A percentile compares a stretch with the other conserved stretches of the same genome.
phyloP scores from a whole-genome alignment of 2,329 filamentous ascomycete species.

The Aspergillus latus region DNA sequence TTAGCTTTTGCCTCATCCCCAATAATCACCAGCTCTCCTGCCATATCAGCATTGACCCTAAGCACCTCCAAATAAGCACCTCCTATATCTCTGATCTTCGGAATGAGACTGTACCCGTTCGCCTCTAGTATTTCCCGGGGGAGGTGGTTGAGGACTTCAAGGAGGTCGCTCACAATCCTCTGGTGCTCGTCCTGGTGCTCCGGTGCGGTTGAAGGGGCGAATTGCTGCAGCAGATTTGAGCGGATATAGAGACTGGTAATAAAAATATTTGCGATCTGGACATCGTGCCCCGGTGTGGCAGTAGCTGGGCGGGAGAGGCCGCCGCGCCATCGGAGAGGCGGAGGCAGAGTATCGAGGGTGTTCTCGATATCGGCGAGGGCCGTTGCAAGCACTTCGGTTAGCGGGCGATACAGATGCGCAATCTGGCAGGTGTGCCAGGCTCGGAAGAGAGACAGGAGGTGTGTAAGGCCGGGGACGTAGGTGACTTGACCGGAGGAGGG shows the following conservation, averaged over 20 bases:
- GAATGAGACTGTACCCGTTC: background rate
- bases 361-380: background rate
- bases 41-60: background rate
- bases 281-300: background rate
- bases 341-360: background rate
- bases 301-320: background rate
- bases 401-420: background rate
- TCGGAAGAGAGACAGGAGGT: background rate
- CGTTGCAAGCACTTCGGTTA: background rate
- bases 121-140: background rate
- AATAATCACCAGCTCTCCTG: background rate
- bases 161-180: background rate
- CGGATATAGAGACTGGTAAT: background rate
- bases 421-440: background rate
- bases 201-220: background rate
- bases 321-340: background rate
- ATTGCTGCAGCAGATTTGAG: background rate
- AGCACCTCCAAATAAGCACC: background rate
- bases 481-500: no score
- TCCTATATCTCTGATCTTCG: background rate
- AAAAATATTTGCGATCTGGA: conserved; percentile 1
- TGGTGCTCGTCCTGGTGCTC: background rate
- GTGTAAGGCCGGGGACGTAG: background rate
- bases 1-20: background rate
- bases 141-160: background rate